These are phyloP conservation scores for Xylaria sp. DNA, from an alignment of 2,329 filamentous ascomycete genomes.

Conservation along the genomic window DNA sequence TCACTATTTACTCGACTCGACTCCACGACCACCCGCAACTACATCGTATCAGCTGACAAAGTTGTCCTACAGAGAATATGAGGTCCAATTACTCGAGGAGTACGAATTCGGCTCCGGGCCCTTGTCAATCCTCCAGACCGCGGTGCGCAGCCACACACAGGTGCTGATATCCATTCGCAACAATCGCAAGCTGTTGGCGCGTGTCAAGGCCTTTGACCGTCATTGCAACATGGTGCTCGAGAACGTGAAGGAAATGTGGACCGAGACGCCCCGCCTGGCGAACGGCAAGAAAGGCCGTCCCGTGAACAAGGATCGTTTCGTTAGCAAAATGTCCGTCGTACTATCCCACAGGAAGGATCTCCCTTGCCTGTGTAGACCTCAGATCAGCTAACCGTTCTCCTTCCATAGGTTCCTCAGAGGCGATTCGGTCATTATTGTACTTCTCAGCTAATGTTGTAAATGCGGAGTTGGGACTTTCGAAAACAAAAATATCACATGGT, in stretches of 20 bases:
- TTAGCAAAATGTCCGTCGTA: slow-evolving; percentile 89
- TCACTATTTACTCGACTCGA: slow-evolving; percentile 23
- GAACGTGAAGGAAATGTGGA: slow-evolving; percentile 99
- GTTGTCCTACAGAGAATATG: slow-evolving; percentile 57
- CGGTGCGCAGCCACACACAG: slow-evolving; percentile 92
- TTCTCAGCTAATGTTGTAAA: slow-evolving; percentile 71
- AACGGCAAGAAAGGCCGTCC: slow-evolving; percentile 88
- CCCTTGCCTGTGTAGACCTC: slow-evolving; percentile 8
- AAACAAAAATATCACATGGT: slow-evolving; percentile 19
- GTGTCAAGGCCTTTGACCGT: slow-evolving; percentile 97
- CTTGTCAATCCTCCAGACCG: slow-evolving; percentile 94
- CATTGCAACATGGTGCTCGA: slow-evolving; percentile 99
- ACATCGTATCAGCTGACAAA: slow-evolving; percentile 22
- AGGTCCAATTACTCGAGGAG: slow-evolving; percentile 71
- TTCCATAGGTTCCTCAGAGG: slow-evolving; percentile 80
- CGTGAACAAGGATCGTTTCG: slow-evolving; percentile 98
- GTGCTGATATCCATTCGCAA: slow-evolving; percentile 97
- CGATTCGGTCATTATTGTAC: slow-evolving; percentile 86
- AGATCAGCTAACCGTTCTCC: slow-evolving; percentile 21
- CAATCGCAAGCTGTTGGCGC: slow-evolving; percentile 96
- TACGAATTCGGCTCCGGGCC: slow-evolving; percentile 83
- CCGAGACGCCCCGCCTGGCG: slow-evolving; percentile 84
- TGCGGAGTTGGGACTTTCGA: slow-evolving; percentile 6
- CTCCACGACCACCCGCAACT: slow-evolving; percentile 30
- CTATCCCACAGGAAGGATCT: not conserved